These are phyloP conservation scores for Amauroascus niger DNA, from an alignment of 2,329 filamentous ascomycete species.

Conservation along the genomic window DNA sequence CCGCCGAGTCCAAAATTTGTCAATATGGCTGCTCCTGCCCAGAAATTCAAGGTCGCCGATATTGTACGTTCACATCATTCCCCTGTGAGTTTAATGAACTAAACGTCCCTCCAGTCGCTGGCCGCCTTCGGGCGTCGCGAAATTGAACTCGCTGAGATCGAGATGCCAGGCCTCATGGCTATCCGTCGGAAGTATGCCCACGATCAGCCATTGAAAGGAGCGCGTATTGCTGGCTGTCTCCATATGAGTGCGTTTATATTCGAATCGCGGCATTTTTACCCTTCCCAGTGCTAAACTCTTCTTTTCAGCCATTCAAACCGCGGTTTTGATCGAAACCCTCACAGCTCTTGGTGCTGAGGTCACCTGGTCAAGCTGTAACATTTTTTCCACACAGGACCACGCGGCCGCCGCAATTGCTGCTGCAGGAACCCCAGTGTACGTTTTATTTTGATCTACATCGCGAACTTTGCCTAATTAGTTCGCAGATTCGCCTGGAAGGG, in stretches of 20 bases:
- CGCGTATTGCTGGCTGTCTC: slow-evolving; percentile 93
- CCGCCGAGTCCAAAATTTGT: slow-evolving; percentile 1
- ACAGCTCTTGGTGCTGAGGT: slow-evolving; percentile 91
- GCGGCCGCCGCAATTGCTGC: slow-evolving; percentile 96
- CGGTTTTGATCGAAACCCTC: slow-evolving; percentile 97
- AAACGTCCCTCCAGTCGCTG: slow-evolving; percentile 48
- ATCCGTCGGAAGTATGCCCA: slow-evolving; percentile 82
- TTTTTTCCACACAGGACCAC: slow-evolving; percentile 98
- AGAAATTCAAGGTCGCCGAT: slow-evolving; percentile 98
- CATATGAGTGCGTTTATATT: slow-evolving; percentile 67
- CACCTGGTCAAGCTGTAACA: slow-evolving; percentile 99
- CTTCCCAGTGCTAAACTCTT: slow-evolving; percentile 4
- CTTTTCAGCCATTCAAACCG: slow-evolving; percentile 77
- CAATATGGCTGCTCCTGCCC: slow-evolving; percentile 64
- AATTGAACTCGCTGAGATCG: slow-evolving; percentile 92
- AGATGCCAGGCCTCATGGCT: slow-evolving; percentile 97
- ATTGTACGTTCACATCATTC: slow-evolving; percentile 45
- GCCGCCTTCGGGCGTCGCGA: slow-evolving; percentile 98
- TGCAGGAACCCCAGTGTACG: slow-evolving; percentile 71
- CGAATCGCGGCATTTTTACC: slow-evolving; percentile 8
- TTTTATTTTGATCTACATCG: slow-evolving; percentile 13
- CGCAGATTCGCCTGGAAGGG: slow-evolving; percentile 62
- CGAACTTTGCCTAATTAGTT: slow-evolving; percentile 10
- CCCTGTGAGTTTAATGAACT: background rate
- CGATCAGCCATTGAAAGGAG: slow-evolving; percentile 89